Evolutionary conservation across 345 rosid species (phyloP).

Genomic region (Stellera chamaejasme): DNA sequence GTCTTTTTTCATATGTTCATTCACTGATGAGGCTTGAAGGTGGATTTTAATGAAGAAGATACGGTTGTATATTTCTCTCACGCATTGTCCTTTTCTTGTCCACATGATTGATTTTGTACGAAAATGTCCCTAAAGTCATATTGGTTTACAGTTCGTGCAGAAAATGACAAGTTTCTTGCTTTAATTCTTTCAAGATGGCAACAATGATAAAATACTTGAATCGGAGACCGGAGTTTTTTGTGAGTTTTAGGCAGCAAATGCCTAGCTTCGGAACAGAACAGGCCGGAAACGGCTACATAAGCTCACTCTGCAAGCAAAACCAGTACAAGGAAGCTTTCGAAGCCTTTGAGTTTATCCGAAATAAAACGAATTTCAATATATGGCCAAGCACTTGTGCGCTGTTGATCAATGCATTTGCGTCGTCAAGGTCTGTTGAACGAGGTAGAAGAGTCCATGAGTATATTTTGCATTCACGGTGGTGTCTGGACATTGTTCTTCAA

Average conservation of each 20-base stretch:
- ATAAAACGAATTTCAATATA: conserved; percentile 21
- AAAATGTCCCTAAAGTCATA: no score
- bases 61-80: conserved; percentile 25
- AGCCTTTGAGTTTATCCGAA: conserved; percentile 31
- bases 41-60: conserved; percentile 73
- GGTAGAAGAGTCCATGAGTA: conserved; percentile 57
- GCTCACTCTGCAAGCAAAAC: conserved; percentile 28
- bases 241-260: no score
- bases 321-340: conserved; percentile 40
- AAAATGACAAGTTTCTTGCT: no score
- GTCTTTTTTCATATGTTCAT: not conserved
- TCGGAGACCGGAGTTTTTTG: no score
- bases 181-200: no score
- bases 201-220: no score
- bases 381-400: conserved; percentile 24
- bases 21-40: conserved; percentile 71
- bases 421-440: conserved; percentile 29
- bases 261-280: conserved; percentile 26
- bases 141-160: no score
- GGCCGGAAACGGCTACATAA: conserved; percentile 29
- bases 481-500: conserved; percentile 36
- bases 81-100: no score
- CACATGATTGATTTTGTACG: no score
- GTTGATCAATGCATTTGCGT: conserved; percentile 40
- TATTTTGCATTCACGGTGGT: conserved; percentile 30